Base-by-base conservation (phyloP, 345 rosid species). In the Salix arbutifolia region DNA sequence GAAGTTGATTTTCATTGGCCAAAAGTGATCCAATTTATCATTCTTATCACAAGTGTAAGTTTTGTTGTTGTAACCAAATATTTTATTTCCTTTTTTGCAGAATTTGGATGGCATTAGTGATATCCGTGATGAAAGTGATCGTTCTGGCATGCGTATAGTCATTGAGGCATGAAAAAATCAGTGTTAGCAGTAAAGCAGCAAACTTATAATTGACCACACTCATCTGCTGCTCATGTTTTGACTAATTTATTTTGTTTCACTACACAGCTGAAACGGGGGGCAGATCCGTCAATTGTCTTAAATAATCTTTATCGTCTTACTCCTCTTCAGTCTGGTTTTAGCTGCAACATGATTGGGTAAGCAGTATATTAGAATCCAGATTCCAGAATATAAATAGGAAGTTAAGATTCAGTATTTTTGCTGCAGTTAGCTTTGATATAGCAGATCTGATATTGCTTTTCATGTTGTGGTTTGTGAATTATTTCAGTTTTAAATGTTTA, bases 311-410 rank as follows among this genome's bases (percentile, higher is more conserved):
- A 87, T 83, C 92, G 96, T 65, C 91, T 88, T 33, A 93, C 99
- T 56, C 89, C 98, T 83, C 93, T 95, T 62, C 99, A 95, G 81
- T 91, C 99, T 75, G 88, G 96, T 83, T 95, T 95, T 81, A 91
- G 91, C 85, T 95, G 98, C 91, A 95, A 95, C 86, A 95, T 93
- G 96, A 96, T 95, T 53, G 87, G 97, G 98, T 95, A 83, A 86
- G 99, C 76, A 71, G 17, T 74, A 35, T 44, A 3, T 53, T 25
- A 37, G 2, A 52, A 33, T 31, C 28, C 35, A 35, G 28, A 33
- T 37, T 30, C 26, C 37, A 33, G 37, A 33, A 33, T 33, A 33
- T 50, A 13, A 6, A 18, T 56, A 19, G 37, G 44, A 16, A 53
- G 37, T 53, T 31, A 21, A 23, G 48, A 52, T 16, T 62, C 62